Evolutionary conservation across 257 asterid species (phyloP).

Genomic region (Misopates orontium): DNA sequence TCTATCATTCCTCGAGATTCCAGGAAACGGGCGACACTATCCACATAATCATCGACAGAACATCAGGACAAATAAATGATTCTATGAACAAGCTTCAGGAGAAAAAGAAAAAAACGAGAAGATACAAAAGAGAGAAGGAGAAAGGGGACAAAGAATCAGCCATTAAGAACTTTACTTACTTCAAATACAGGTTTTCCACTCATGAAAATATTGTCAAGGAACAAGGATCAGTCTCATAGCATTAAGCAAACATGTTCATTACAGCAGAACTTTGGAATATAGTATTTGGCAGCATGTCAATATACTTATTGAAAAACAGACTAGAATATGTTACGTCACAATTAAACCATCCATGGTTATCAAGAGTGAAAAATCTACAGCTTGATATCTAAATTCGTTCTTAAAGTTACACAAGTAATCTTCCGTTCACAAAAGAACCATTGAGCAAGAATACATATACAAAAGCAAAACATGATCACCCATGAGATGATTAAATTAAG

Average conservation of each 20-base stretch:
- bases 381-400: too few species aligned
- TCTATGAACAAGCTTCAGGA: conserved; percentile 20
- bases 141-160: conserved; percentile 11
- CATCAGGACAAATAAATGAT: conserved; percentile 18
- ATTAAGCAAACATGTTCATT: too few species aligned
- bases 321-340: background rate
- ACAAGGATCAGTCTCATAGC: too few species aligned
- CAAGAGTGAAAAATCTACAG: too few species aligned
- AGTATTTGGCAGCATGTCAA: conserved; percentile 12
- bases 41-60: conserved; percentile 3
- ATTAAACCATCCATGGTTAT: background rate
- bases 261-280: background rate
- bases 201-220: background rate
- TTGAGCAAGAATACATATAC: conserved; percentile 14
- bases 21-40: conserved; percentile 90
- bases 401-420: too few species aligned
- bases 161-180: background rate
- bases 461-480: conserved; percentile 14
- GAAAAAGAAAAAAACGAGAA: conserved; percentile 17
- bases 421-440: conserved; percentile 9
- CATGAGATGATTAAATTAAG: conserved; percentile 1
- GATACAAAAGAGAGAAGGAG: conserved; percentile 7
- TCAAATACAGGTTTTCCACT: background rate
- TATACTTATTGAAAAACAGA: conserved; percentile 5
- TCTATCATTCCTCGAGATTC: conserved; percentile 95